Percentiles rank a stretch among this genome's conserved stretches.
Conservation (phyloP, 163 green algal species). For the Botryococcus braunii region DNA sequence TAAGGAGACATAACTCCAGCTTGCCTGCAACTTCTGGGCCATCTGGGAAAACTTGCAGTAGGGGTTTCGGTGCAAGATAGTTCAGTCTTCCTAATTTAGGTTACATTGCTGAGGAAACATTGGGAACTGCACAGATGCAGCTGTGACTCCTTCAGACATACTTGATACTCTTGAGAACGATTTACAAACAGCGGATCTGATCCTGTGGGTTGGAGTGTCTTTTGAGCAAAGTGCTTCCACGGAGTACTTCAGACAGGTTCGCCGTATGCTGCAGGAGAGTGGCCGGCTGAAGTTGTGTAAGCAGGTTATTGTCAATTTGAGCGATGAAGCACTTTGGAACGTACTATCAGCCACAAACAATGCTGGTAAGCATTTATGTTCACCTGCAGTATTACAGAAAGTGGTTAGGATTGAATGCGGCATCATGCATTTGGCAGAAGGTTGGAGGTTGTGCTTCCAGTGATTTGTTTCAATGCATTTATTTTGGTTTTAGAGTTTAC, state of each 20-base stretch:
- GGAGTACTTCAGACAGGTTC: slow-evolving; percentile 78
- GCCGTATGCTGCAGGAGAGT: slow-evolving; percentile 20
- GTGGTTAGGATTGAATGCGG: too few relatives aligned
- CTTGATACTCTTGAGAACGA: slow-evolving; percentile 82
- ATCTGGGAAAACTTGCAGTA: too few relatives aligned
- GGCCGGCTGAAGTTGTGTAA: slow-evolving; percentile 11
- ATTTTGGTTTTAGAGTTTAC: too few relatives aligned
- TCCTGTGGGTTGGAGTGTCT: slow-evolving; percentile 89
- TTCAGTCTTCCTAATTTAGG: too few relatives aligned
- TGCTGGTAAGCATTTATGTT: slow-evolving; percentile 6
- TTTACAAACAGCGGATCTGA: slow-evolving; percentile 53
- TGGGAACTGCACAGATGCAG: slow-evolving; percentile 42
- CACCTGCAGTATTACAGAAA: too few relatives aligned
- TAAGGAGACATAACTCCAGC: too few relatives aligned
- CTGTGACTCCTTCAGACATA: slow-evolving; percentile 78
- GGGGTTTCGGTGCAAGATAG: too few relatives aligned
- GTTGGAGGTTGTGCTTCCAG: too few relatives aligned
- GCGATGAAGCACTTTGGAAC: slow-evolving; percentile 77
- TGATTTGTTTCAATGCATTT: too few relatives aligned
- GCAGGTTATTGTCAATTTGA: slow-evolving; percentile 79
- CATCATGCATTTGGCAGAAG: too few relatives aligned
- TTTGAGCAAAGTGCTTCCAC: slow-evolving; percentile 84
- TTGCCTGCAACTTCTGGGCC: too few relatives aligned
- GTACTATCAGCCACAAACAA: slow-evolving; percentile 55
- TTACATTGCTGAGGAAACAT: too few relatives aligned